Percentiles rank a stretch among this genome's conserved stretches.
Conservation (phyloP, 139 green algal species). For the Pedinophyceae sp. region DNA sequence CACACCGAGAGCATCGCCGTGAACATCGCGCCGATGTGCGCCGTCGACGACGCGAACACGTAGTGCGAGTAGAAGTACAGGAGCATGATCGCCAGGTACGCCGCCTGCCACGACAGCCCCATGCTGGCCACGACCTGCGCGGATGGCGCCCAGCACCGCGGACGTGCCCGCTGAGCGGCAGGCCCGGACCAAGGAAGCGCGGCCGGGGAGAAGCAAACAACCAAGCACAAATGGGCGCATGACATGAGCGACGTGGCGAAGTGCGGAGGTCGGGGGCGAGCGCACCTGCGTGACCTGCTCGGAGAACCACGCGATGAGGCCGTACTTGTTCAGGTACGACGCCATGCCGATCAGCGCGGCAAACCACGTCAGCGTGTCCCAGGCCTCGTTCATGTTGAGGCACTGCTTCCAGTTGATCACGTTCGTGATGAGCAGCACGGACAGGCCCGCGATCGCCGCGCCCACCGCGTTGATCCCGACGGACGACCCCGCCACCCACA, state of each 20-base stretch:
- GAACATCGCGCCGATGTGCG: constrained; percentile 99
- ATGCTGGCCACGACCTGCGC: constrained; percentile 52
- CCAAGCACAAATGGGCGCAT: background rate
- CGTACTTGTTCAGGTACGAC: constrained; percentile 92
- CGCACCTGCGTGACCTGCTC: constrained; percentile 32
- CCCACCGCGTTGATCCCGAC: constrained; percentile 87
- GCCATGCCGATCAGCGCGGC: constrained; percentile 98
- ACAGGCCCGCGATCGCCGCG: constrained; percentile 84
- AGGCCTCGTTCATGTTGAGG: constrained; percentile 59
- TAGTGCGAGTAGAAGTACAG: constrained; percentile 99
- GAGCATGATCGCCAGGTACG: constrained; percentile 74
- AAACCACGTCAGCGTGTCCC: constrained; percentile 99
- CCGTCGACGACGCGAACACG: constrained; percentile 92
- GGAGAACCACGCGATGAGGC: constrained; percentile 96
- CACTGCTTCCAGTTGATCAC: constrained; percentile 67
- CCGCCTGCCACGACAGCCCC: constrained; percentile 83
- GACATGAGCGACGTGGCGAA: background rate
- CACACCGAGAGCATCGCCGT: constrained; percentile 94
- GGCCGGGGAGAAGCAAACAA: background rate
- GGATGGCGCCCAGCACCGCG: background rate
- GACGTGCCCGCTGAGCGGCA: background rate
- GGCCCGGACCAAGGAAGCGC: background rate
- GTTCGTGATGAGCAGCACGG: constrained; percentile 85
- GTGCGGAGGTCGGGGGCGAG: background rate
- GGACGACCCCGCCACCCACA: constrained; percentile 79